Evolutionary conservation across 139 green algal species (phyloP), one percentile per base, ranked within the genome.

Genomic region (Chlamydomonas incerta): DNA sequence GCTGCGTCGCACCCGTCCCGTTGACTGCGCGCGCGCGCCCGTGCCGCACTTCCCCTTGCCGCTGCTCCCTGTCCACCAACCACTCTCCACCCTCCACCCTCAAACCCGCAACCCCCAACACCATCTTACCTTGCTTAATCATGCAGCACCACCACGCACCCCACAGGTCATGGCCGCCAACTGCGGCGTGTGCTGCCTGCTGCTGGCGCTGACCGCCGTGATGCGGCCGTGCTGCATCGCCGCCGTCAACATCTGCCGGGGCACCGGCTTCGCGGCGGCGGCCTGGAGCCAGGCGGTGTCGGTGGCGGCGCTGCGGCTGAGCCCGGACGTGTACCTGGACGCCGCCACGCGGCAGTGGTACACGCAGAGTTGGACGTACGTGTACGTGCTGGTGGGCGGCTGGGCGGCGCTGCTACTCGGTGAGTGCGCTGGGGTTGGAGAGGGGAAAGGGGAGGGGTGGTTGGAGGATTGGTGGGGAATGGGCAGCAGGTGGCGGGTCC

Each of bases 161-260:
- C 29, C 13, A 13, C 73, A 71, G 74, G 58, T 71, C 17, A 73
- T 72, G 58, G 28, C 31, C 33, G 76, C 37, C 37, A 83, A 83
- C 31, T 62, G 24, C 13, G 28, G 62, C 23, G 62, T 72, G 62
- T 83, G 76, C 63, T 28, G 9, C 26, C 62, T 83, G 76, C 60
- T 83, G 37, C 37, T 37, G 28, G 26, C 11, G 1, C 58, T 83
- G 37, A 83, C 76, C 28, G 76, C 28, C n/a, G 55, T 83, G 29
- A 72, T 83, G 76, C 18, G 37, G 76, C 76, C 76, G 37, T 83
- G 76, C 76, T 83, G 76, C 76, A 83, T 83, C 37, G 76, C 57
- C 35, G 60, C 26, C 34, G 58, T 83, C 76, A 83, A 83, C 76
- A 83, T 83, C 76, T 28, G 28, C 17, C 28, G 76, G 11, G 76